These are phyloP conservation scores for Penicillium riverlandense DNA, from an alignment of 495 filamentous ascomycete species.

Conservation along the genomic window DNA sequence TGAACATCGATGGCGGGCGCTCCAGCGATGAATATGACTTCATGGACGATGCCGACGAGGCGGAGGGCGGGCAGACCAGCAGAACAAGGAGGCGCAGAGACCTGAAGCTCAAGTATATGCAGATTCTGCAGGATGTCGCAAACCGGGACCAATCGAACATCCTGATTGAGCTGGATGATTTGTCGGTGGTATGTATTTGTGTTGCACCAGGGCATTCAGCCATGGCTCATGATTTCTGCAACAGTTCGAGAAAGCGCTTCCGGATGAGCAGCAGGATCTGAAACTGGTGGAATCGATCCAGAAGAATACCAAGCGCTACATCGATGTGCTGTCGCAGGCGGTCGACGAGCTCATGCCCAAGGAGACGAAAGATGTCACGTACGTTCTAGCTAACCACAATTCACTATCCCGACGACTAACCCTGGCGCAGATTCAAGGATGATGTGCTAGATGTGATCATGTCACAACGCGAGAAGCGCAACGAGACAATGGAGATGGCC, in stretches of 20 bases:
- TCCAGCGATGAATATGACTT: conserved; percentile 93
- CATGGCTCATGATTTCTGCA: conserved; percentile 3
- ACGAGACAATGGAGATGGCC: conserved; percentile 62
- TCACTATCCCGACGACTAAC: conserved; percentile 1
- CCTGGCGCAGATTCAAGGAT: conserved; percentile 71
- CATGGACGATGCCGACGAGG: conserved; percentile 77
- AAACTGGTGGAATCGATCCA: conserved; percentile 80
- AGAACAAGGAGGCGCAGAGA: conserved; percentile 34
- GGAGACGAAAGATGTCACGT: conserved; percentile 71
- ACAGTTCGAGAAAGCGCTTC: conserved; percentile 66
- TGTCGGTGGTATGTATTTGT: conserved; percentile 53
- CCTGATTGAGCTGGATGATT: conserved; percentile 82
- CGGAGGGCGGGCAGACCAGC: conserved; percentile 32
- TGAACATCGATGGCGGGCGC: conserved; percentile 82
- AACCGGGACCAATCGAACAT: conserved; percentile 69
- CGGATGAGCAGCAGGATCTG: conserved; percentile 49
- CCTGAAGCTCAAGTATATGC: conserved; percentile 81
- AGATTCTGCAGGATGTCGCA: conserved; percentile 79
- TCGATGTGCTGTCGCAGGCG: conserved; percentile 83
- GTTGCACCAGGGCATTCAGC: not conserved
- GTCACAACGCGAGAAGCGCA: conserved; percentile 81
- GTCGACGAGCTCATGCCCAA: conserved; percentile 81
- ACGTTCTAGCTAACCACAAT: conserved; percentile 19
- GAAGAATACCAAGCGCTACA: conserved; percentile 88
- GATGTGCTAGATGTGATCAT: conserved; percentile 96